Evolutionary conservation across 768 basidiomycete species (phyloP).

Genomic region (Boletus subcaerulescens): DNA sequence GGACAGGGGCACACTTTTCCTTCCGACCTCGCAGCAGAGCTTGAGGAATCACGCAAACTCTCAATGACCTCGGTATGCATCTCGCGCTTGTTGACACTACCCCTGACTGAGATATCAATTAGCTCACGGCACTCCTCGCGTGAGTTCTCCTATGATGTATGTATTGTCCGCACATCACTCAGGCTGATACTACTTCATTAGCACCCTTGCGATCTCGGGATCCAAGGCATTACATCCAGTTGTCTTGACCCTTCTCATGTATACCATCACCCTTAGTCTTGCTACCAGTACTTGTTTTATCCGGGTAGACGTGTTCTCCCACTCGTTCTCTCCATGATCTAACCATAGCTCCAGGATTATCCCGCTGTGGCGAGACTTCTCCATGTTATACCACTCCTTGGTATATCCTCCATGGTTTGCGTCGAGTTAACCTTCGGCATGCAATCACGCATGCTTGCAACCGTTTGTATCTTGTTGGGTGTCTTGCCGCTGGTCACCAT

Average conservation of each 20-base stretch:
- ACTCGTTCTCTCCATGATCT: background rate
- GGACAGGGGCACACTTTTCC: background rate
- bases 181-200: background rate
- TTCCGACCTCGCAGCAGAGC: background rate
- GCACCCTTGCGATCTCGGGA: conserved; percentile 11
- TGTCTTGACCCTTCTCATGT: conserved; percentile 20
- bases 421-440: conserved; percentile 4
- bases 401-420: conserved; percentile 6
- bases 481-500: conserved; percentile 8
- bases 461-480: conserved; percentile 8
- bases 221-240: conserved; percentile 3
- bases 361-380: conserved; percentile 2
- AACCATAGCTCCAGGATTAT: background rate
- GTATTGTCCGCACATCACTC: background rate
- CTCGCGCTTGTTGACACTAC: background rate
- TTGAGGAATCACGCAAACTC: background rate
- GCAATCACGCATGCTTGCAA: conserved; percentile 11
- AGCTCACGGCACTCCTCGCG: conserved; percentile 21
- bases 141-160: background rate
- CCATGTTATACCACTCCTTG: background rate
- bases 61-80: background rate
- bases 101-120: background rate
- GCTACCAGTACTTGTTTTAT: conserved; percentile 7
- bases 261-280: conserved; percentile 23
- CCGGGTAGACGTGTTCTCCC: background rate